Conservation (phyloP, 2,329 filamentous ascomycete species). For the Incumbomyces delicatus region DNA sequence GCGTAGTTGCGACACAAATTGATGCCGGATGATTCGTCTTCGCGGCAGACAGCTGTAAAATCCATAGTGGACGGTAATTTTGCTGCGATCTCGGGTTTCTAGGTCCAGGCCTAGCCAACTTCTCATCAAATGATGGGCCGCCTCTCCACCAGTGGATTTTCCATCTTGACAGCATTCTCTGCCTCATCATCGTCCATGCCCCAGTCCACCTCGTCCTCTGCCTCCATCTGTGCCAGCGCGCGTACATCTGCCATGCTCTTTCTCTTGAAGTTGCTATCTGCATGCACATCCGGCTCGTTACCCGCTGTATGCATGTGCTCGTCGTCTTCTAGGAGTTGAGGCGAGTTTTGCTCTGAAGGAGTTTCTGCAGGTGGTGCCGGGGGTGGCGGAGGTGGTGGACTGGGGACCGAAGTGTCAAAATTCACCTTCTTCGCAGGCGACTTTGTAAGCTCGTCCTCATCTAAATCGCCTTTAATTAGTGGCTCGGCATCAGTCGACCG, state of each 20-base stretch:
- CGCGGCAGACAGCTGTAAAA: too few species aligned
- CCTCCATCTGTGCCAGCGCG: constrained; percentile 20
- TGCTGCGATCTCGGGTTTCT: too few species aligned
- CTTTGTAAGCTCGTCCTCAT: constrained; percentile 11
- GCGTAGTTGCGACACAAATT: too few species aligned
- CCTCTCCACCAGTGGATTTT: constrained; percentile 11
- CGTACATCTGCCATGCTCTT: constrained; percentile 22
- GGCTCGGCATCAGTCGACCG: constrained; percentile 29
- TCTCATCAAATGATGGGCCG: constrained; percentile 7
- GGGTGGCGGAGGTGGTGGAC: constrained; percentile 24
- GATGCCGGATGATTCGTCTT: too few species aligned
- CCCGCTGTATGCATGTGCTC: constrained; percentile 7
- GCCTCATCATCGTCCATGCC: constrained; percentile 1
- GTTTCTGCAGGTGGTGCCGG: constrained; percentile 20
- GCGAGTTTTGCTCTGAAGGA: constrained; percentile 14
- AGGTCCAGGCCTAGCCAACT: neutral
- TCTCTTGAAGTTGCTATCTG: constrained; percentile 20
- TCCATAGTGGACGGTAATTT: too few species aligned
- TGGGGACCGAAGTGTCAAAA: constrained; percentile 21
- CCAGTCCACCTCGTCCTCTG: constrained; percentile 14
- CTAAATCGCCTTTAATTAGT: constrained; percentile 12
- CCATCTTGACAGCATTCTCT: constrained; percentile 1
- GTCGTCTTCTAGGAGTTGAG: constrained; percentile 10
- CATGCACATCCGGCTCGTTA: constrained; percentile 18
- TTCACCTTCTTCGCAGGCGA: constrained; percentile 17